Evolutionary conservation across 2,329 filamentous ascomycete genomes (phyloP), one percentile per base, ranked within the genome.

Genomic region (Cryphonectria naterciae): DNA sequence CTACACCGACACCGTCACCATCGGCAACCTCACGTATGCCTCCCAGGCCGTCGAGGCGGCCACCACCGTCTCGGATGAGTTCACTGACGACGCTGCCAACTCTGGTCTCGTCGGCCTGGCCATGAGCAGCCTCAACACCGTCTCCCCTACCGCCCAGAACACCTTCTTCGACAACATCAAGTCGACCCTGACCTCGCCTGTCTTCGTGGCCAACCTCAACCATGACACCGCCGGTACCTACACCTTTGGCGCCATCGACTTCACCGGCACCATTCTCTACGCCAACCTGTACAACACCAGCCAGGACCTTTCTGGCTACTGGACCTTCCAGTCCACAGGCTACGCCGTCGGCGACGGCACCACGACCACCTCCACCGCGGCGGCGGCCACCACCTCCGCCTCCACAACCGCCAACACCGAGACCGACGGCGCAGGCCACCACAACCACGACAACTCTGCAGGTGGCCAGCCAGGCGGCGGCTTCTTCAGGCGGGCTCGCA

Each of bases 161-260:
- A 77, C 76, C 65, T 77, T 76, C 68, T 80, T 81, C 35, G 80
- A 82, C 61, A 81, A 81, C 37, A 77, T 78, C 25, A 65, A 68
- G 68, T 28, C 65, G 28, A 58, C 71, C 65, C 75, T 81, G 37
- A 74, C 74, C 58, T 68, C 71, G 15, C 75, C 77, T 41, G 73
- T 80, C 43, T 81, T 77, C 74, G 78, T 79, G 10, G 79, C 77
- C 35, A 77, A 81, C 68, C 75, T 81, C 63, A 68, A 67, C 35
- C 77, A 79, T 74, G 75, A 77, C 74, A 64, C 75, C 52, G 74
- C 76, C n/a, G 81, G 81, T 43, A 77, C 77, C n/a, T 83, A 82
- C 73, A 79, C 81, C 69, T 83, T 83, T 67, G 81, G 81, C 25
- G 74, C 68, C 66, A 76, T 82, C 52, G 80, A 82, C 73, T 79